Evolutionary conservation across 2,329 filamentous ascomycete genomes (phyloP).

Genomic region (Epichloe typhina): DNA sequence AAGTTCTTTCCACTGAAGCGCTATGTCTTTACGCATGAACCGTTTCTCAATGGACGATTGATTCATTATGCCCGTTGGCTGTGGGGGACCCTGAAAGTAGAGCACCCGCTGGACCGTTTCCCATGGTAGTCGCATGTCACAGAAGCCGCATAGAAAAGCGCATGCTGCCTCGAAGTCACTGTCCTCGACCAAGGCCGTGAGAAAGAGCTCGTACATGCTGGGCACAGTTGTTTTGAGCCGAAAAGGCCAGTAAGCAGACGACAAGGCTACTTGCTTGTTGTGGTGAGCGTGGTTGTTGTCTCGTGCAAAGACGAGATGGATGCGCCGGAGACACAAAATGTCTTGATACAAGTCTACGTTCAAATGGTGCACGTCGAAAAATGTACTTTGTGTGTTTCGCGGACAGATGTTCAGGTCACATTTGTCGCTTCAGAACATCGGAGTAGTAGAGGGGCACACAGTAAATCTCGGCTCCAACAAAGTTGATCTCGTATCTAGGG

Average conservation of each 20-base stretch:
- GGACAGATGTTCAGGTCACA: not conserved
- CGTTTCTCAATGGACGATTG: slow-evolving; percentile 25
- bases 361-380: not conserved
- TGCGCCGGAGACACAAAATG: not conserved
- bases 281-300: not conserved
- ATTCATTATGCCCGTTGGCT: slow-evolving; percentile 32
- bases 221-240: not conserved
- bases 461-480: not conserved
- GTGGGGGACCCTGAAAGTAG: slow-evolving; percentile 36
- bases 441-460: not conserved
- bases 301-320: not conserved
- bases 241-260: not conserved
- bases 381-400: not conserved
- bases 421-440: not conserved
- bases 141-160: slow-evolving; percentile 42
- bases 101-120: slow-evolving; percentile 37
- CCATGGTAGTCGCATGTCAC: slow-evolving; percentile 37
- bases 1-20: slow-evolving; percentile 37
- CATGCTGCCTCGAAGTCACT: slow-evolving; percentile 35
- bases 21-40: slow-evolving; percentile 23
- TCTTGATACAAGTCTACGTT: not conserved
- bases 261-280: not conserved
- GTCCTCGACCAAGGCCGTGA: slow-evolving; percentile 39
- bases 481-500: too few relatives aligned
- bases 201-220: slow-evolving; percentile 46